phyloP scores from a whole-genome alignment of 1,284 basidiomycete species.

The Boletus sp. region DNA sequence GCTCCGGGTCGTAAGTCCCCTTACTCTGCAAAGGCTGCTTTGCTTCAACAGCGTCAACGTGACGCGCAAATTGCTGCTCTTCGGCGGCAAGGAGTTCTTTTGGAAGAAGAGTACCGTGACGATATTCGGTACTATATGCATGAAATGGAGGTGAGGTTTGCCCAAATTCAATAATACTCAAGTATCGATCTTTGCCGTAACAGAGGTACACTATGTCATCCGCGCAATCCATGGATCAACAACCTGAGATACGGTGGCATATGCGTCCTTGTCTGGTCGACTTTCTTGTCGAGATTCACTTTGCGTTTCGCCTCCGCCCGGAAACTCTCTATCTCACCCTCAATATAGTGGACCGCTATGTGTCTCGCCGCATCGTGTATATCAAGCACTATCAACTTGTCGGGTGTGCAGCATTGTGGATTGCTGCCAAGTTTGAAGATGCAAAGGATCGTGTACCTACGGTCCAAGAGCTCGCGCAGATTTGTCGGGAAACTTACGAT shows the following conservation, averaged over 20 bases:
- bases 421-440: constrained; percentile 99
- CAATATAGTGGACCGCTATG: constrained; percentile 99
- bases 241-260: constrained; percentile 95
- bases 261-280: constrained; percentile 99
- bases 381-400: constrained; percentile 99
- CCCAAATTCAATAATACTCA: constrained; percentile 6
- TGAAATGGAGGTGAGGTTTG: constrained; percentile 86
- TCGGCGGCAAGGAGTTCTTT: constrained; percentile 61
- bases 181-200: constrained; percentile 11
- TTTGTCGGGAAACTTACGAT: constrained; percentile 94
- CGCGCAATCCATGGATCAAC: constrained; percentile 94
- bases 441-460: constrained; percentile 97
- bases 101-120: constrained; percentile 93
- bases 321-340: constrained; percentile 98
- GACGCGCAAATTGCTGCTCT: constrained; percentile 63
- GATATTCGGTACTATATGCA: constrained; percentile 94
- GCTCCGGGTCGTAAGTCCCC: constrained; percentile 55
- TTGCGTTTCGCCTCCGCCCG: constrained; percentile 92
- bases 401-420: constrained; percentile 97
- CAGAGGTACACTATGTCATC: constrained; percentile 85
- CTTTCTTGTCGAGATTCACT: constrained; percentile 98
- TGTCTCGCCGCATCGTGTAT: constrained; percentile 96
- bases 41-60: constrained; percentile 61
- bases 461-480: constrained; percentile 88
- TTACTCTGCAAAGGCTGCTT: constrained; percentile 55